Conservation (phyloP, 106 monocot species). For the Phalaenopsis aphrodite region DNA sequence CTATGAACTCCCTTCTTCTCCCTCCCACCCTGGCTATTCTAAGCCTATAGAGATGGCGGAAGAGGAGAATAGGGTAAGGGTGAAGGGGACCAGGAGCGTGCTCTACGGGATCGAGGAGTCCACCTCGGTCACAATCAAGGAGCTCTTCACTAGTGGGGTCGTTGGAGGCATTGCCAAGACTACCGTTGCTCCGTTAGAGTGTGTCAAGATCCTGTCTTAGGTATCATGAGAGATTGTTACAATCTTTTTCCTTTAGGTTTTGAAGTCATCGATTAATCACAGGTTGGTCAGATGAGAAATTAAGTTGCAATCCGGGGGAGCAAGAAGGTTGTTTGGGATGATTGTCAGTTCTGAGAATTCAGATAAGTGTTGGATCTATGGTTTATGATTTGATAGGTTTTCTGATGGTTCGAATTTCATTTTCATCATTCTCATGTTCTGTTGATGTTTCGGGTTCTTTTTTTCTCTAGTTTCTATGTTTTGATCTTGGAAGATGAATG, state of each 20-base stretch:
- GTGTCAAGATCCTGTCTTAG: conserved; percentile 79
- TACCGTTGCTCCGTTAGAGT: conserved; percentile 86
- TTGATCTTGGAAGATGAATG: background rate
- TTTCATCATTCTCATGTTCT: background rate
- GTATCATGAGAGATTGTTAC: background rate
- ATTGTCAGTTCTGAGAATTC: background rate
- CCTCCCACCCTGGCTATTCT: background rate
- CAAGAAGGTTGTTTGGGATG: background rate
- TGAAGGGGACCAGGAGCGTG: conserved; percentile 8
- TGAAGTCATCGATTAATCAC: background rate
- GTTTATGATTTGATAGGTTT: background rate
- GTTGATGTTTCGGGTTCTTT: background rate
- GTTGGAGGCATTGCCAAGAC: conserved; percentile 91
- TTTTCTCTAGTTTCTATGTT: background rate
- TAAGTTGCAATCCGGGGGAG: background rate
- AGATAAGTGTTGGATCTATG: background rate
- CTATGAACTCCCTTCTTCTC: background rate
- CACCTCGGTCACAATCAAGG: conserved; percentile 59
- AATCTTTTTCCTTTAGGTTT: background rate
- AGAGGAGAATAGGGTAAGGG: conserved; percentile 1
- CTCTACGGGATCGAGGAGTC: conserved; percentile 21
- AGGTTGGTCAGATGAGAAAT: background rate
- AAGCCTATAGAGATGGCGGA: background rate
- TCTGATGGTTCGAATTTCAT: background rate
- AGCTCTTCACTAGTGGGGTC: conserved; percentile 74